Evolutionary conservation across 2,329 filamentous ascomycete species (phyloP), one percentile per base, ranked within the genome.

Genomic region (Exophiala dermatitidis): DNA sequence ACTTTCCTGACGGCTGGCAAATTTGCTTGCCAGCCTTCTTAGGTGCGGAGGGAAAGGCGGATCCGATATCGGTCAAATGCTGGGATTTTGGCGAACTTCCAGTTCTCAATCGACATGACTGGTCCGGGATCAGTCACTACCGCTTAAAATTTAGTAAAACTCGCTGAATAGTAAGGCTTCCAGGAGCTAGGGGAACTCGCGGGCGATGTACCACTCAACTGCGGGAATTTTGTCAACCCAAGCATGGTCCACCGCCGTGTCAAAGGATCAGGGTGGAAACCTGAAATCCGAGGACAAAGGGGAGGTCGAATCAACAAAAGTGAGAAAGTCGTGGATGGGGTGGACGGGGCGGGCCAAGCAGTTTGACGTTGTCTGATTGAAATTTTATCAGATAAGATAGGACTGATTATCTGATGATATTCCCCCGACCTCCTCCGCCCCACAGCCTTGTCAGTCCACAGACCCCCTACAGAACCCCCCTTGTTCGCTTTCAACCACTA

Each of bases 361-460:
- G 33, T 12, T 41, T 41, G 37, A 34, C 37, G 19, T 12, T 12
- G 37, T 41, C 9, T 26, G 32, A 8, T 28, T 31, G 37, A 51
- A 26, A 30, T 46, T 46, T 40, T 38, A 51, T 51, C 49, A 37
- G 49, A 51, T 51, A 46, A 51, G 49, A 51, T 51, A 12, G 40
- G 45, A 31, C 3, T 6, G n/a, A n/a, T 46, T 46, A 33, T 33
- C 43, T 46, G 43, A 46, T 46, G 19, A 42, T 46, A 28, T 46
- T 12, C 30, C 5, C 30, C 43, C 7, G 6, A 12, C 5, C 12
- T 10, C 43, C 43, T 34, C 43, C 43, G 30, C 43, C 43, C 41
- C 28, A 43, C 41, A 29, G 41, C 28, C 41, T 43, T 30, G 41
- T 8, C 41, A 43, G n/a, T 29, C 41, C 19, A 29, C n/a, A 8